phyloP scores from a whole-genome alignment of 1,284 basidiomycete genomes.

The Papiliotrema fonsecae region DNA sequence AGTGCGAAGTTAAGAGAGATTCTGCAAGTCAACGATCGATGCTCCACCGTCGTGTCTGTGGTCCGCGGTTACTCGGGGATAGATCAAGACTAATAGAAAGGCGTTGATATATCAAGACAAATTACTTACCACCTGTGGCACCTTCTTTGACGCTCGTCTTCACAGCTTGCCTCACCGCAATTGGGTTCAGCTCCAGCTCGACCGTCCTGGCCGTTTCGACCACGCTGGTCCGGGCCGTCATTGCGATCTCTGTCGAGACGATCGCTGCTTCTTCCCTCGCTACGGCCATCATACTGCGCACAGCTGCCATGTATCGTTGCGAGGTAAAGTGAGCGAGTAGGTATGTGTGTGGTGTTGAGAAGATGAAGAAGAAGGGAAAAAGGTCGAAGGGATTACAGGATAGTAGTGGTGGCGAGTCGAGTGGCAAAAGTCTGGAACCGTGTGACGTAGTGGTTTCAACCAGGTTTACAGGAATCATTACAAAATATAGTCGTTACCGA shows the following conservation, averaged over 20 bases:
- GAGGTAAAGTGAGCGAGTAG: background rate
- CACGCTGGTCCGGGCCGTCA: slow-evolving; percentile 17
- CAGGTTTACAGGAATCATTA: too few relatives aligned
- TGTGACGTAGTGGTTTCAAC: too few relatives aligned
- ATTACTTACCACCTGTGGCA: slow-evolving; percentile 1
- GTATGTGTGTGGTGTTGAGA: background rate
- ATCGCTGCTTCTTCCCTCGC: slow-evolving; percentile 37
- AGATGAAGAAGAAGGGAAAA: background rate
- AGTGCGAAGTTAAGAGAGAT: slow-evolving; percentile 11
- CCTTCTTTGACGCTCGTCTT: slow-evolving; percentile 26
- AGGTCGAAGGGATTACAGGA: background rate
- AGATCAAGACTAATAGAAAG: background rate
- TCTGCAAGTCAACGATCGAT: slow-evolving; percentile 9
- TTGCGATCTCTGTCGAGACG: slow-evolving; percentile 24
- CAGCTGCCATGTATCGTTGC: slow-evolving; percentile 21
- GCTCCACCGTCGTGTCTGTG: background rate
- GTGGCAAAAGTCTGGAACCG: background rate
- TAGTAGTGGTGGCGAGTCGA: background rate
- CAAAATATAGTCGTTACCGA: too few relatives aligned
- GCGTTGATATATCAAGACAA: background rate
- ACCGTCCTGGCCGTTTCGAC: slow-evolving; percentile 13
- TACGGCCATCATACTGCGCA: slow-evolving; percentile 36
- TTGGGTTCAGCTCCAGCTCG: slow-evolving; percentile 29
- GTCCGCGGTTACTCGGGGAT: too few relatives aligned
- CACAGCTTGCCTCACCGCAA: slow-evolving; percentile 32